These are phyloP conservation scores for Polychaeton citri DNA, from an alignment of 2,329 filamentous ascomycete genomes.

Conservation along the genomic window DNA sequence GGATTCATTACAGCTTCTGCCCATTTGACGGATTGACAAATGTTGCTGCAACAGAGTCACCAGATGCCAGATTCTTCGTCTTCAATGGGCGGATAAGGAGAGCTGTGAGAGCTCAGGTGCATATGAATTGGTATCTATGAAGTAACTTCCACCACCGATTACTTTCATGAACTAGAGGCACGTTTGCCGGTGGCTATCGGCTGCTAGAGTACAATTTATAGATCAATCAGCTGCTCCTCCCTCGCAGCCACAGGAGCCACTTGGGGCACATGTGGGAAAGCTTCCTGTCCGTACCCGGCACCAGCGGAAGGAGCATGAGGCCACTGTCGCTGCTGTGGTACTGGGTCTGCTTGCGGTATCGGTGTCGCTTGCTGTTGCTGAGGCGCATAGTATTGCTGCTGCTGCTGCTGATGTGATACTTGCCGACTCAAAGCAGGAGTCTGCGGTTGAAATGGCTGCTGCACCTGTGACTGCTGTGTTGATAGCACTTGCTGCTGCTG, in stretches of 20 bases:
- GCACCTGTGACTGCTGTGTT: conserved; percentile 6
- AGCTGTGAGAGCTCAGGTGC: too few species aligned
- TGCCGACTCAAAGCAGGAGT: conserved; percentile 6
- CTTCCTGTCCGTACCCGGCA: conserved; percentile 20
- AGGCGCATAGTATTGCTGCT: conserved; percentile 6
- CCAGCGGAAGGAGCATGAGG: conserved; percentile 18
- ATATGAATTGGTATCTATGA: too few species aligned
- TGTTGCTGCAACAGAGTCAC: too few species aligned
- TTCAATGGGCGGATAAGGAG: too few species aligned
- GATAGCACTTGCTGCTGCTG: conserved; percentile 14
- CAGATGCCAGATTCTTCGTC: too few species aligned
- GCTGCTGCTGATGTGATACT: conserved; percentile 3
- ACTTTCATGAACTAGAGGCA: too few species aligned
- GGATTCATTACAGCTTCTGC: too few species aligned
- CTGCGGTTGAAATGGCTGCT: conserved; percentile 25
- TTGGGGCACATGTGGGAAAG: conserved; percentile 20
- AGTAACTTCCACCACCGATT: too few species aligned
- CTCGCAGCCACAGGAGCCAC: conserved; percentile 17
- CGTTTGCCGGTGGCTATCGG: too few species aligned
- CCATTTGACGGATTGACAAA: too few species aligned
- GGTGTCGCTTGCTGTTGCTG: conserved; percentile 7
- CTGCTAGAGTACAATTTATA: too few species aligned
- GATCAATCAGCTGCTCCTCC: conserved; percentile 24
- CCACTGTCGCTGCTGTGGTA: conserved; percentile 16
- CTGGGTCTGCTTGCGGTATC: conserved; percentile 6